Percentiles rank a stretch among this genome's conserved stretches.
These are phyloP conservation scores for Chlamydomonas sp. DNA, from an alignment of 139 green algal genomes.

Conservation along the genomic window DNA sequence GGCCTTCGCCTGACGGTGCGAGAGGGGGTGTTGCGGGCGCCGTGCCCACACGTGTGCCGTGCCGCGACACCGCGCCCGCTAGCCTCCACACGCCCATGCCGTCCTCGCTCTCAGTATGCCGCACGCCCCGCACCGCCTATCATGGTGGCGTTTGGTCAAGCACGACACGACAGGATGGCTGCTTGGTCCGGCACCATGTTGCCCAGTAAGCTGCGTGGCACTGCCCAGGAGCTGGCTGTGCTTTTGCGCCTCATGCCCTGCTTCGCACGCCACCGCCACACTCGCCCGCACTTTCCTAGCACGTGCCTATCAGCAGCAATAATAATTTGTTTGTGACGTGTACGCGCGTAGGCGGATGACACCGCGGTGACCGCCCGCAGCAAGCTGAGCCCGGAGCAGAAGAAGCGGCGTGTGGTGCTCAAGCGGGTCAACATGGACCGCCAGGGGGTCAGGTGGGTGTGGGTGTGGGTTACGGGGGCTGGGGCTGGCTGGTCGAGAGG, in stretches of 20 bases:
- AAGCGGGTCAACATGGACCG: slow-evolving; percentile 90
- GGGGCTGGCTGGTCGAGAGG: neutral
- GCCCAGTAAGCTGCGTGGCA: too few species aligned
- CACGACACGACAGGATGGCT: too few species aligned
- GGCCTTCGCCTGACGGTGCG: slow-evolving; percentile 41
- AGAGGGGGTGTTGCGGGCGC: too few species aligned
- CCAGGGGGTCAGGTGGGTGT: slow-evolving; percentile 62
- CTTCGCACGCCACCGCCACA: too few species aligned
- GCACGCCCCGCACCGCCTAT: too few species aligned
- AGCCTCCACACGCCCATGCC: neutral
- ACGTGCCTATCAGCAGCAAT: neutral
- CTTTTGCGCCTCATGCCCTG: too few species aligned
- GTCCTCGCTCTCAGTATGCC: too few species aligned
- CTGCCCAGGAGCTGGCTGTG: too few species aligned
- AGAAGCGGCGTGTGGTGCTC: slow-evolving; percentile 88
- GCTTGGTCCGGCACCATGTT: too few species aligned
- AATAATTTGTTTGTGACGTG: neutral
- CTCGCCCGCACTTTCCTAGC: neutral
- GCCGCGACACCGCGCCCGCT: neutral
- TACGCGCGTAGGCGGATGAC: neutral
- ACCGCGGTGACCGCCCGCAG: slow-evolving; percentile 37
- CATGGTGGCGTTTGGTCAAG: too few species aligned
- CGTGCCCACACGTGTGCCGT: neutral
- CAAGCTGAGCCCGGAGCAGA: slow-evolving; percentile 81
- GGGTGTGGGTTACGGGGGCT: neutral